Percentiles rank a stretch among this genome's conserved stretches.
phyloP scores from a whole-genome alignment of 345 rosid genomes.

The Murraya koenigii region DNA sequence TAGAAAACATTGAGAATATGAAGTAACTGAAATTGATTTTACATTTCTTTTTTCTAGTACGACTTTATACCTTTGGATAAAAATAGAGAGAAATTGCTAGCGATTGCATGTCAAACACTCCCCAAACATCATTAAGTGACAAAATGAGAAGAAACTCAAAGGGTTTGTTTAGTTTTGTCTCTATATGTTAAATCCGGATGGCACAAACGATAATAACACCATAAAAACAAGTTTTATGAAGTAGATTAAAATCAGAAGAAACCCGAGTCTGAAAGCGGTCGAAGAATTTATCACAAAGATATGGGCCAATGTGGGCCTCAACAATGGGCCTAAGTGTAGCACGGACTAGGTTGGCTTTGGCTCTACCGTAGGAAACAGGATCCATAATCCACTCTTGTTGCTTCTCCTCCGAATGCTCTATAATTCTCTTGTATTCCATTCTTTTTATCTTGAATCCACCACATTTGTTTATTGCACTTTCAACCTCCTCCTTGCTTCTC shows the following conservation, averaged over 20 bases:
- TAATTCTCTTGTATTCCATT: conserved; percentile 43
- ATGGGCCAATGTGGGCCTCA: conserved; percentile 47
- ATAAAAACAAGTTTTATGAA: conserved; percentile 44
- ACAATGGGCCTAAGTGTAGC: conserved; percentile 50
- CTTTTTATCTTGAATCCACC: conserved; percentile 54
- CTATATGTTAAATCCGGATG: conserved; percentile 22
- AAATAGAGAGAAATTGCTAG: neutral
- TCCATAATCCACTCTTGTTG: conserved; percentile 49
- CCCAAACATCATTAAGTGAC: neutral
- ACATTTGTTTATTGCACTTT: conserved; percentile 33
- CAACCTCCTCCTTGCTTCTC: conserved; percentile 60
- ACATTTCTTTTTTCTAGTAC: neutral
- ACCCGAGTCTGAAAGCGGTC: conserved; percentile 38
- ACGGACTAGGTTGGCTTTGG: conserved; percentile 52
- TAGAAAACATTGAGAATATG: too few species aligned
- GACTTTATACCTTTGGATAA: neutral
- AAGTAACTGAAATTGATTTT: too few species aligned
- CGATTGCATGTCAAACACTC: neutral
- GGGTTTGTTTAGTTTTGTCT: neutral
- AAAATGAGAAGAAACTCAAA: neutral
- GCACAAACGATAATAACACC: conserved; percentile 47
- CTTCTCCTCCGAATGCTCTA: conserved; percentile 46
- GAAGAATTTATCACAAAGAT: conserved; percentile 45
- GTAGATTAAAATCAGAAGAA: conserved; percentile 40
- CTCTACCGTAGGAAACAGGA: conserved; percentile 50